phyloP scores from a whole-genome alignment of 2,329 filamentous ascomycete genomes.

The Fusarium scirpi region DNA sequence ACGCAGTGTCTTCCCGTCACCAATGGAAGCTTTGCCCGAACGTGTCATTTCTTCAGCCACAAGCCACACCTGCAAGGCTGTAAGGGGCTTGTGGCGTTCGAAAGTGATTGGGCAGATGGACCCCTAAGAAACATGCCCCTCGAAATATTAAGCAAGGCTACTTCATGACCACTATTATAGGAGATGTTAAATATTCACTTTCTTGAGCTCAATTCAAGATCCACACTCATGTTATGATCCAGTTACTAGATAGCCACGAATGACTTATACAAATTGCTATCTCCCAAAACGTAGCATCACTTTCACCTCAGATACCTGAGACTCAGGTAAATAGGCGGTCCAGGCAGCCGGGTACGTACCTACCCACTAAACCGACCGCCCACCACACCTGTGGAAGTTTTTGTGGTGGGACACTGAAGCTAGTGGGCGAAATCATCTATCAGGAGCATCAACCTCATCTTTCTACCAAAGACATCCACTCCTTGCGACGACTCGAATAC shows the following conservation, averaged over 20 bases:
- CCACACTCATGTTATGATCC: no score
- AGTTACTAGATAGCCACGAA: not conserved
- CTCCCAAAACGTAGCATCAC: no score
- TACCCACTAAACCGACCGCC: constrained; percentile 45
- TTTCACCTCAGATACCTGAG: not conserved
- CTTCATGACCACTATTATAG: not conserved
- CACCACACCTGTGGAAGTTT: constrained; percentile 46
- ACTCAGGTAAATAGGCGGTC: not conserved
- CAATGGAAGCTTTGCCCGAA: constrained; percentile 1
- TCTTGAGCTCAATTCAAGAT: not conserved
- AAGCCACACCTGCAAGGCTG: constrained; percentile 37
- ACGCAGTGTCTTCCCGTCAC: constrained; percentile 24
- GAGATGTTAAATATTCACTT: not conserved
- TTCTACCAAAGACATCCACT: constrained; percentile 35
- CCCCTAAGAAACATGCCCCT: constrained; percentile 21
- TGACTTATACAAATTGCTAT: not conserved
- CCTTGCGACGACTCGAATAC: constrained; percentile 31
- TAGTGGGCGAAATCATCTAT: constrained; percentile 42
- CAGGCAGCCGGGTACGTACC: constrained; percentile 43
- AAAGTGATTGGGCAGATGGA: constrained; percentile 19
- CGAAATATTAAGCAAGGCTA: constrained; percentile 18
- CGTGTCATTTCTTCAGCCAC: not conserved
- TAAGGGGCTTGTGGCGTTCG: constrained; percentile 27
- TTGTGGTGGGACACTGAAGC: constrained; percentile 44
- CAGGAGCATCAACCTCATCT: constrained; percentile 40